These are phyloP conservation scores for Lipomyces oligophaga DNA, from an alignment of 805 yeast species.

Conservation along the genomic window DNA sequence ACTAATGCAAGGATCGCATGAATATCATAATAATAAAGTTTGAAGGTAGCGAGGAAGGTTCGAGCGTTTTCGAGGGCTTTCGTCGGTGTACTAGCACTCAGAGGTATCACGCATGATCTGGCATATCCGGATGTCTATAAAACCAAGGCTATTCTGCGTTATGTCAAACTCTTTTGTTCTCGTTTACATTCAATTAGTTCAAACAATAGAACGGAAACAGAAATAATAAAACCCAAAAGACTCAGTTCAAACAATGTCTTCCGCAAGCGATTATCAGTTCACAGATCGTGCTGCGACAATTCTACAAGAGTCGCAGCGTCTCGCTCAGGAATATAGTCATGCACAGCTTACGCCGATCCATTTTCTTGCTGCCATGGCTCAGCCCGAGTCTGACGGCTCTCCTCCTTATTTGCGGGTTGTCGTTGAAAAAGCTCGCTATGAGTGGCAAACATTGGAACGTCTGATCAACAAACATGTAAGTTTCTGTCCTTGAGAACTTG, in stretches of 20 bases:
- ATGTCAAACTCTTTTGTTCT: no score
- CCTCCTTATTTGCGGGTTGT: constrained; percentile 73
- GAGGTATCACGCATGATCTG: no score
- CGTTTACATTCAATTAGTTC: no score
- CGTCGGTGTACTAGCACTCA: no score
- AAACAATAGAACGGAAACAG: no score
- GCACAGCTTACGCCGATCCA: constrained; percentile 85
- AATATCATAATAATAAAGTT: no score
- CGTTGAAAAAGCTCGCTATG: constrained; percentile 80
- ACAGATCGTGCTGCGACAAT: constrained; percentile 90
- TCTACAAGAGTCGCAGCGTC: constrained; percentile 69
- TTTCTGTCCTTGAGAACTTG: not conserved
- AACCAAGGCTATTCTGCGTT: no score
- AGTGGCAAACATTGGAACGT: constrained; percentile 76
- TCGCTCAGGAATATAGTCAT: constrained; percentile 82
- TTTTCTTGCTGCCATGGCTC: constrained; percentile 83
- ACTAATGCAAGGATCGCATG: no score
- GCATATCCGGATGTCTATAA: no score
- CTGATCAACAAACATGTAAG: constrained; percentile 56
- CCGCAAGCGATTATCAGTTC: constrained; percentile 48
- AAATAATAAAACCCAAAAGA: no score
- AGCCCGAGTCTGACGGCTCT: constrained; percentile 52
- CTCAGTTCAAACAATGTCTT: constrained; percentile 8
- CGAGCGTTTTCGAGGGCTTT: no score
- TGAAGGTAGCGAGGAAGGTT: no score